Conservation (phyloP, 148 eudicot genomes). For the Salicornia ramosissima region DNA sequence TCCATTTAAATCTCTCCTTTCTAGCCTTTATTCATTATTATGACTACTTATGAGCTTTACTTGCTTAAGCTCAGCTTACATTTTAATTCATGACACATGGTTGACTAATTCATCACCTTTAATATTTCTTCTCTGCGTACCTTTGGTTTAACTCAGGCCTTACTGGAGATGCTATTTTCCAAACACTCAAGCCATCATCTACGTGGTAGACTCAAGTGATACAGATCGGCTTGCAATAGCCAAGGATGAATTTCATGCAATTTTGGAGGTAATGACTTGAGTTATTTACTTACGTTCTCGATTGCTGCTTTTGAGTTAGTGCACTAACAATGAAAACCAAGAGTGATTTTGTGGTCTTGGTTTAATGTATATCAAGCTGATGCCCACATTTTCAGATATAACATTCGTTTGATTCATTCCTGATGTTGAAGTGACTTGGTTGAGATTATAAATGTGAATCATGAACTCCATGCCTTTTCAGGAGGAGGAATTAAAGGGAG, state of each 20-base stretch:
- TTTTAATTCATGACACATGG: background rate
- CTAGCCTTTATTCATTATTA: no score
- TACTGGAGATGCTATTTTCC: constrained; percentile 99
- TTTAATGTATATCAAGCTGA: background rate
- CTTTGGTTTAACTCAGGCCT: constrained; percentile 44
- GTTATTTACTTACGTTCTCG: background rate
- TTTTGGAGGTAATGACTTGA: constrained; percentile 62
- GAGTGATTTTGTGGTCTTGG: background rate
- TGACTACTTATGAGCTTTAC: no score
- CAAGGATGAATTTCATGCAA: constrained; percentile 95
- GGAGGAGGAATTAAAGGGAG: constrained; percentile 98
- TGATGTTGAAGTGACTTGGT: background rate
- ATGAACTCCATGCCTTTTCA: constrained; percentile 30
- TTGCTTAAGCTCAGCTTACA: no score
- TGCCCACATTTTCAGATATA: background rate
- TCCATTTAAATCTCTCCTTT: background rate
- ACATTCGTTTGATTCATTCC: background rate
- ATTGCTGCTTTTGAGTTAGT: background rate
- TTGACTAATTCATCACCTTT: constrained; percentile 13
- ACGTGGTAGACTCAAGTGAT: constrained; percentile 98
- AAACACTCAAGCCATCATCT: constrained; percentile 96
- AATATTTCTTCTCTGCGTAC: background rate
- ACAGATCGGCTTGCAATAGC: constrained; percentile 90
- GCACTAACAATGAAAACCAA: background rate
- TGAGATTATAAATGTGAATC: constrained; percentile 2